Percentiles rank a stretch among this genome's conserved stretches.
These are phyloP conservation scores for Colletotrichum viniferum DNA, from an alignment of 2,329 filamentous ascomycete genomes.

Conservation along the genomic window DNA sequence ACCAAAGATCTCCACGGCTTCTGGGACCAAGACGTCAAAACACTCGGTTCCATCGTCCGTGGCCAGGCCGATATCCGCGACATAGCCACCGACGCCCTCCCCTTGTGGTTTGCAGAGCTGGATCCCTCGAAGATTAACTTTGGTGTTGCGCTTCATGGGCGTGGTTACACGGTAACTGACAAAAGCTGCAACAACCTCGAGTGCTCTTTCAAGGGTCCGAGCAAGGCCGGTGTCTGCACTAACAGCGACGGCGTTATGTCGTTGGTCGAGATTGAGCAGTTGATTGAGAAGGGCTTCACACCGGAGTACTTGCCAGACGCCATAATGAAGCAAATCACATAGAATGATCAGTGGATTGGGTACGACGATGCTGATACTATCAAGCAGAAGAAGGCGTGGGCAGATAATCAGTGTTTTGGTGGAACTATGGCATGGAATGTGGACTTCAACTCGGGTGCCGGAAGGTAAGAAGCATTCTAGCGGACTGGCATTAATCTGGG, in stretches of 20 bases:
- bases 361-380: constrained; percentile 28
- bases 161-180: constrained; percentile 40
- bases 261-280: constrained; percentile 31
- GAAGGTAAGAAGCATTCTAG: not conserved
- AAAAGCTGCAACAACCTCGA: constrained; percentile 27
- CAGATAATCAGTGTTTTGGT: constrained; percentile 32
- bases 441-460: constrained; percentile 23
- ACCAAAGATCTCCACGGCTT: constrained; percentile 39
- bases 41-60: constrained; percentile 33
- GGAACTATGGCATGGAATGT: constrained; percentile 36
- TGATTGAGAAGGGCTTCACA: constrained; percentile 27
- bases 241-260: constrained; percentile 33
- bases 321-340: constrained; percentile 30
- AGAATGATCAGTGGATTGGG: constrained; percentile 29
- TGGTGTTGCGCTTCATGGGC: constrained; percentile 51
- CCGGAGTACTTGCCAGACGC: constrained; percentile 21
- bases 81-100: constrained; percentile 38
- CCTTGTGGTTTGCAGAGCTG: constrained; percentile 46
- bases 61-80: constrained; percentile 47
- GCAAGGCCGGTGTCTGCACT: constrained; percentile 32
- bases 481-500: not conserved
- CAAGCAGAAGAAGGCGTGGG: constrained; percentile 29
- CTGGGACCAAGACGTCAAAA: constrained; percentile 40
- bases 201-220: constrained; percentile 28
- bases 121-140: constrained; percentile 47